phyloP scores from a whole-genome alignment of 139 green algal genomes.

The Volvox africanus region DNA sequence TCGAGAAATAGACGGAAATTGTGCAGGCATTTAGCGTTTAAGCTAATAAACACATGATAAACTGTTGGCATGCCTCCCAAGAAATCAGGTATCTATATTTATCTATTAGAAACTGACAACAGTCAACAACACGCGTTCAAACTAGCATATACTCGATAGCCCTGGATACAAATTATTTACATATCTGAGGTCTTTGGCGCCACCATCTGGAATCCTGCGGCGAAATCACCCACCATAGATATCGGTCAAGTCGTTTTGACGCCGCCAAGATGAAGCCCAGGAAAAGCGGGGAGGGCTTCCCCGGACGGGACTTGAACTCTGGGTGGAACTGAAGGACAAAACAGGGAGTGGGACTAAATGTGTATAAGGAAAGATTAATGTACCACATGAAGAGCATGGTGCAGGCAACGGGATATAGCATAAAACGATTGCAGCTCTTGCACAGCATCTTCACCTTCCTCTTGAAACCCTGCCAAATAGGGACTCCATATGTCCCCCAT shows the following conservation, averaged over 20 bases:
- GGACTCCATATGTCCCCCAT: background rate
- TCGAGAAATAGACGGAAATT: too few relatives aligned
- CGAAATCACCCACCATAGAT: constrained; percentile 45
- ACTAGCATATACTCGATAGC: too few relatives aligned
- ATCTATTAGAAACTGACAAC: too few relatives aligned
- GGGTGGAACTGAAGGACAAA: constrained; percentile 79
- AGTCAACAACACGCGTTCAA: too few relatives aligned
- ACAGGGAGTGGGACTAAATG: background rate
- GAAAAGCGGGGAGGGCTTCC: constrained; percentile 85
- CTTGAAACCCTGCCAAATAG: background rate
- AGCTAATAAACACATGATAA: too few relatives aligned
- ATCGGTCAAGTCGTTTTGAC: constrained; percentile 63
- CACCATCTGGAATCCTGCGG: too few relatives aligned
- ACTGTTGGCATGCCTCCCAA: too few relatives aligned
- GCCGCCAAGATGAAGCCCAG: constrained; percentile 89
- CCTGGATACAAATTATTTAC: too few relatives aligned
- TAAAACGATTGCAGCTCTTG: background rate
- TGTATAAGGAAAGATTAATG: background rate
- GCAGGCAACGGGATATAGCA: background rate
- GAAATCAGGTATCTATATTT: too few relatives aligned
- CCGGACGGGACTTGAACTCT: constrained; percentile 83
- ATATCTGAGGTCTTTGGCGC: too few relatives aligned
- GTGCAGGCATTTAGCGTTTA: too few relatives aligned
- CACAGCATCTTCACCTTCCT: background rate
- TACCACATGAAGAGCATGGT: too few relatives aligned